Conservation (phyloP, 2,329 filamentous ascomycete species). For the Trichoderma sp. region DNA sequence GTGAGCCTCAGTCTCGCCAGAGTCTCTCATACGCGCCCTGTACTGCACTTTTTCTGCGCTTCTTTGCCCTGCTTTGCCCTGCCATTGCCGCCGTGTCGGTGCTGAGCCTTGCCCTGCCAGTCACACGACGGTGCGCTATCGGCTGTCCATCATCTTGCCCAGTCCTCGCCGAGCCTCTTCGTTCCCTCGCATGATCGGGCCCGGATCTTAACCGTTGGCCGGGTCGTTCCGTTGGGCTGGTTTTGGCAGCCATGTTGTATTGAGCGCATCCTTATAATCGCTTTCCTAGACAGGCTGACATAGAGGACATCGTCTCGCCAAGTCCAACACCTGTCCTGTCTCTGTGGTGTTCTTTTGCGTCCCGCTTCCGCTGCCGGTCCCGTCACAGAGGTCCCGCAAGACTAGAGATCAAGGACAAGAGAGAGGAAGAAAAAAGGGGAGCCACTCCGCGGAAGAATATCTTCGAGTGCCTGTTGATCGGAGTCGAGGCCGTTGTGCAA, state of each 20-base stretch:
- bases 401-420: background rate
- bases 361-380: constrained; percentile 1
- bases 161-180: constrained; percentile 3
- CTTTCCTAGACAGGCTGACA: background rate
- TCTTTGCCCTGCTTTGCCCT: background rate
- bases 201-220: constrained; percentile 9
- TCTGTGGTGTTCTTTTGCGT: background rate
- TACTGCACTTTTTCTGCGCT: background rate
- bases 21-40: background rate
- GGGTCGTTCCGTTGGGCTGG: constrained; percentile 11
- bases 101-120: constrained; percentile 1
- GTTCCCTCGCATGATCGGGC: constrained; percentile 8
- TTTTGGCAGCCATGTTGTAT: constrained; percentile 14
- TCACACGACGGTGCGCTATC: constrained; percentile 5
- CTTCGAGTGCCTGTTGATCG: background rate
- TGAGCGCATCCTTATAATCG: constrained; percentile 9
- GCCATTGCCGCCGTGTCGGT: background rate
- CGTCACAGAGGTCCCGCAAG: background rate
- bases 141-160: background rate
- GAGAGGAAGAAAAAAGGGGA: background rate
- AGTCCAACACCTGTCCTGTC: constrained; percentile 2
- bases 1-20: constrained; percentile 7
- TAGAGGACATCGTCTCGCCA: background rate
- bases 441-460: background rate
- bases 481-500: background rate